Conservation (phyloP, 192 early-diverging fungal species). For the Gaertneriomyces sp. region DNA sequence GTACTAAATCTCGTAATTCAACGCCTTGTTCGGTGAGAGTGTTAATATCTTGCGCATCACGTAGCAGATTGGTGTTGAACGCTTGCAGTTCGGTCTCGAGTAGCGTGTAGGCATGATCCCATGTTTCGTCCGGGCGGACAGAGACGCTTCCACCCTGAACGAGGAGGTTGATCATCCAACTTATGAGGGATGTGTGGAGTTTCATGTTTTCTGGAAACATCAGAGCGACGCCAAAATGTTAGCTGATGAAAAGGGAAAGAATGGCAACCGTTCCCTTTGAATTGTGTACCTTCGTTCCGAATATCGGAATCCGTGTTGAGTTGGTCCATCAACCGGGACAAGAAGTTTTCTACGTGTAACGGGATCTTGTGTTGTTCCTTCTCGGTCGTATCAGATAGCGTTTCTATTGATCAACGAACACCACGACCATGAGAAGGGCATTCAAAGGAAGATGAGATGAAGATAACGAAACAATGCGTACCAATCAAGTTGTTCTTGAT, state of each 20-base stretch:
- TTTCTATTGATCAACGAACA: slow-evolving; percentile 18
- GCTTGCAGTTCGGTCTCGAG: slow-evolving; percentile 32
- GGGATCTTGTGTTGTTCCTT: slow-evolving; percentile 57
- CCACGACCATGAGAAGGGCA: too few species aligned
- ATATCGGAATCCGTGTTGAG: slow-evolving; percentile 55
- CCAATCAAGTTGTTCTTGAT: slow-evolving; percentile 39
- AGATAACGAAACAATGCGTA: slow-evolving; percentile 1
- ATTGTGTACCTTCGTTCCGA: slow-evolving; percentile 40
- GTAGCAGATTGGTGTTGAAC: slow-evolving; percentile 47
- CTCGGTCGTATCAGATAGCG: slow-evolving; percentile 51
- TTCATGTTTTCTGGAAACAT: slow-evolving; percentile 46
- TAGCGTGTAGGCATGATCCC: slow-evolving; percentile 48
- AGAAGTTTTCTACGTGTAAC: slow-evolving; percentile 48
- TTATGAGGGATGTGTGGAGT: slow-evolving; percentile 48
- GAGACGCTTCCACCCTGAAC: slow-evolving; percentile 34
- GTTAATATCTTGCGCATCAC: slow-evolving; percentile 45
- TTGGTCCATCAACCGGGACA: slow-evolving; percentile 50
- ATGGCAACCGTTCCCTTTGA: not conserved
- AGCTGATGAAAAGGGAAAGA: not conserved
- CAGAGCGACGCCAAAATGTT: not conserved
- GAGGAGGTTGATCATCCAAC: slow-evolving; percentile 55
- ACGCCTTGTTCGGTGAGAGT: slow-evolving; percentile 49
- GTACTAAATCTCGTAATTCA: slow-evolving; percentile 39
- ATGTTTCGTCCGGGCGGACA: not conserved
- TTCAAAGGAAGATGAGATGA: too few species aligned